phyloP scores from a whole-genome alignment of 2,329 filamentous ascomycete genomes.

The Scytalidium lignicola region DNA sequence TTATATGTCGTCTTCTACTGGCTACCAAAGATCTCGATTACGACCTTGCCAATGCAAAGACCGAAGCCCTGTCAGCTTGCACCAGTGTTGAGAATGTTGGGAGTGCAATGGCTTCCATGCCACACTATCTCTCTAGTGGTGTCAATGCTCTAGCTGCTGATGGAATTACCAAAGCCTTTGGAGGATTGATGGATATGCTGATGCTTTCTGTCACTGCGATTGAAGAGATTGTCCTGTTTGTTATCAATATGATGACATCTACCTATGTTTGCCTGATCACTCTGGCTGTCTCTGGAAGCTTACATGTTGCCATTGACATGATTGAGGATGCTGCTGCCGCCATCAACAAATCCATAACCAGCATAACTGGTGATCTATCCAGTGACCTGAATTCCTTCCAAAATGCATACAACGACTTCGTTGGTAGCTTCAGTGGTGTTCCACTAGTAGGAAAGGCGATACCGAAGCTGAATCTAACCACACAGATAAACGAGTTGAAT shows the following conservation, averaged over 20 bases:
- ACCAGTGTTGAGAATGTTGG: conserved; percentile 88
- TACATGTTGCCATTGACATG: conserved; percentile 63
- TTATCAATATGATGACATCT: conserved; percentile 84
- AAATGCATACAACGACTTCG: conserved; percentile 48
- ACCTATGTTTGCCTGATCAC: conserved; percentile 90
- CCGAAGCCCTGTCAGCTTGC: conserved; percentile 82
- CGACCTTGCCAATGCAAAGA: conserved; percentile 70
- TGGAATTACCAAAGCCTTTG: conserved; percentile 74
- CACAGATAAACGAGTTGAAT: conserved; percentile 61
- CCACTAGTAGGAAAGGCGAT: conserved; percentile 37
- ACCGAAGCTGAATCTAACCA: conserved; percentile 60
- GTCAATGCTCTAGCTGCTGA: conserved; percentile 81
- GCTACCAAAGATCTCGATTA: conserved; percentile 67
- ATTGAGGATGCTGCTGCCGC: conserved; percentile 55
- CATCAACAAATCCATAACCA: conserved; percentile 49
- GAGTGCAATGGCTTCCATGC: conserved; percentile 96
- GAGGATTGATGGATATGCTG: conserved; percentile 74
- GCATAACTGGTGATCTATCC: conserved; percentile 40
- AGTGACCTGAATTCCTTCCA: conserved; percentile 51
- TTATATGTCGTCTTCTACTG: conserved; percentile 76
- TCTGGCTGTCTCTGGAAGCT: conserved; percentile 71
- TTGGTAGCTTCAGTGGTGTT: conserved; percentile 49
- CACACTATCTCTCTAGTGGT: conserved; percentile 84
- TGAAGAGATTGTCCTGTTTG: conserved; percentile 82
- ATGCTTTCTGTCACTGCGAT: conserved; percentile 75